These are phyloP conservation scores for Malassezia furfur DNA, from an alignment of 1,284 basidiomycete species.

Conservation along the genomic window DNA sequence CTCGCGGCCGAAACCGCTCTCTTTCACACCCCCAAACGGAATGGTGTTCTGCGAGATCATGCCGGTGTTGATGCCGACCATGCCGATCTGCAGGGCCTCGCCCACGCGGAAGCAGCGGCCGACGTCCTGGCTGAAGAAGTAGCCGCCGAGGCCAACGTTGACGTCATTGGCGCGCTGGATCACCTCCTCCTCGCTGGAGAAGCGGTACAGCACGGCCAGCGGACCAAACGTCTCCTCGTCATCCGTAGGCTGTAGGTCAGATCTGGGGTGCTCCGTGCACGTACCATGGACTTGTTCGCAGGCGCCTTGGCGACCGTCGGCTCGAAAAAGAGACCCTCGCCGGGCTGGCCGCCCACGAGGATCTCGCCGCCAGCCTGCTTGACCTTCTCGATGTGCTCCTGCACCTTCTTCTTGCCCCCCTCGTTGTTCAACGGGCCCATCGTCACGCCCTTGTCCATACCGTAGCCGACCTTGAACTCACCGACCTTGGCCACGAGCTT, in stretches of 20 bases:
- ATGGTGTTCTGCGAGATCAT: slow-evolving; percentile 39
- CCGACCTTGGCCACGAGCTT: slow-evolving; percentile 71
- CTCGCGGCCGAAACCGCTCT: slow-evolving; percentile 57
- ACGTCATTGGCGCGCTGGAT: slow-evolving; percentile 73
- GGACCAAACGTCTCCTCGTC: slow-evolving; percentile 46
- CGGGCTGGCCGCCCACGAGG: slow-evolving; percentile 70
- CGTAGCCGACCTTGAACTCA: slow-evolving; percentile 83
- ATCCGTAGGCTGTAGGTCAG: slow-evolving; percentile 48
- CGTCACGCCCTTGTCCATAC: slow-evolving; percentile 64
- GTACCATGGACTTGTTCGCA: slow-evolving; percentile 57
- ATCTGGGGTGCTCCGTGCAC: not conserved
- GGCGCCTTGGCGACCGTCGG: slow-evolving; percentile 64
- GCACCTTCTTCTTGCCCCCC: slow-evolving; percentile 76
- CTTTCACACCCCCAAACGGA: slow-evolving; percentile 81
- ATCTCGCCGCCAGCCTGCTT: slow-evolving; percentile 73
- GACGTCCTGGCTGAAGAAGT: slow-evolving; percentile 58
- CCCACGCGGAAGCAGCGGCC: slow-evolving; percentile 91
- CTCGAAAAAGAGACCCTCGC: slow-evolving; percentile 62
- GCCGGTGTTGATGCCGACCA: slow-evolving; percentile 63
- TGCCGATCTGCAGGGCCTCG: slow-evolving; percentile 89
- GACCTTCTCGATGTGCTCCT: slow-evolving; percentile 75
- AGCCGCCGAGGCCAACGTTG: slow-evolving; percentile 68
- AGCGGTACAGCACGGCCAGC: slow-evolving; percentile 57
- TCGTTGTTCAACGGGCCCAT: slow-evolving; percentile 89
- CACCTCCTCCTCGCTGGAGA: slow-evolving; percentile 86